A percentile compares a stretch with the other conserved stretches of the same genome.
These are phyloP conservation scores for Ascochyta lentis DNA, from an alignment of 2,329 filamentous ascomycete species.

Conservation along the genomic window DNA sequence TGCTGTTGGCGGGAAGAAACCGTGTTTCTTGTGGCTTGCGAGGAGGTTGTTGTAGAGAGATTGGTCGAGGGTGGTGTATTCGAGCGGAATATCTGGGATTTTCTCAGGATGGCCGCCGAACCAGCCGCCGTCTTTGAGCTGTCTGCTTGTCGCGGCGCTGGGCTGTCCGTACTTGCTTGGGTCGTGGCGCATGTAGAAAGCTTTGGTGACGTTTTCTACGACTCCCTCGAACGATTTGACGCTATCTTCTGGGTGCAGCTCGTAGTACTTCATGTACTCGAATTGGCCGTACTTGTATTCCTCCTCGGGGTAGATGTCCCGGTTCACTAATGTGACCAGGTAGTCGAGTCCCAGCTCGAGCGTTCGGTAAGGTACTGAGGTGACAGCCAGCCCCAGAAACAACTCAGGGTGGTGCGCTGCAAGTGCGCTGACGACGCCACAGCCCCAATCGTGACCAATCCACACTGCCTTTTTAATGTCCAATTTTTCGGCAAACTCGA, in stretches of 20 bases:
- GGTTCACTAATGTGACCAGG: conserved; percentile 48
- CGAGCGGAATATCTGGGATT: conserved; percentile 41
- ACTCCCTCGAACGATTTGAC: conserved; percentile 30
- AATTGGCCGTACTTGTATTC: conserved; percentile 50
- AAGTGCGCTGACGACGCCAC: conserved; percentile 40
- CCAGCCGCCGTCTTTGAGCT: conserved; percentile 40
- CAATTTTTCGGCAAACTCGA: conserved; percentile 51
- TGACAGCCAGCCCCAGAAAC: conserved; percentile 35
- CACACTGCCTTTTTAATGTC: conserved; percentile 54
- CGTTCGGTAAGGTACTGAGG: conserved; percentile 51
- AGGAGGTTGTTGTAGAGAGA: conserved; percentile 37
- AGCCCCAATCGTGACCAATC: conserved; percentile 57
- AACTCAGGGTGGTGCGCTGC: conserved; percentile 43
- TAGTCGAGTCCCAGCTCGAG: conserved; percentile 52
- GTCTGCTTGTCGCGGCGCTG: conserved; percentile 16
- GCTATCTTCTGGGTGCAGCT: conserved; percentile 25
- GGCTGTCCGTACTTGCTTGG: conserved; percentile 36
- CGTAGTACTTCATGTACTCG: conserved; percentile 46
- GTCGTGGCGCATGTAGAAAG: conserved; percentile 31
- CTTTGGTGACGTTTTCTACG: conserved; percentile 33
- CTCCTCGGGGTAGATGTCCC: conserved; percentile 55
- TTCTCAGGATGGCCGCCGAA: conserved; percentile 37
- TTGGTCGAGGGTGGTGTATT: conserved; percentile 37
- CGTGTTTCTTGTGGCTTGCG: conserved; percentile 49
- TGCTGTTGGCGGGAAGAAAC: conserved; percentile 49